A percentile compares a stretch with the other conserved stretches of the same genome.
Evolutionary conservation across 1,284 basidiomycete genomes (phyloP).

Genomic region (Puccinia hordei): DNA sequence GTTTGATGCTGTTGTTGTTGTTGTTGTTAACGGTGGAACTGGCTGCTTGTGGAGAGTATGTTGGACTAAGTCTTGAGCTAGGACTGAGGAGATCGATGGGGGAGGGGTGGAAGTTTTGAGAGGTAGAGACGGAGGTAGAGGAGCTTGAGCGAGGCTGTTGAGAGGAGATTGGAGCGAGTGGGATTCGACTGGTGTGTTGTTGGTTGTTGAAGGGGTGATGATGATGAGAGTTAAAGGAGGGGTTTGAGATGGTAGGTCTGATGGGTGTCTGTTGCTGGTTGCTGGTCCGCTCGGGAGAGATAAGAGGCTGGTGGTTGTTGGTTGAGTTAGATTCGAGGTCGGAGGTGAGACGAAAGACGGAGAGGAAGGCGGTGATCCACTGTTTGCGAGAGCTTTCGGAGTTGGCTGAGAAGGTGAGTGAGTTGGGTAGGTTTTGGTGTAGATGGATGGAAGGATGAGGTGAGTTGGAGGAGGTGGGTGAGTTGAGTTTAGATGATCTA

Average conservation of each 20-base stretch:
- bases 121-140: not conserved
- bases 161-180: conserved; percentile 14
- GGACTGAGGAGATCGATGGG: not conserved
- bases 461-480: not conserved
- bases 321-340: conserved; percentile 14
- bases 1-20: too few relatives aligned
- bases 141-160: not conserved
- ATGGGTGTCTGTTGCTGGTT: conserved; percentile 16
- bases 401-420: conserved; percentile 8
- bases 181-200: conserved; percentile 24
- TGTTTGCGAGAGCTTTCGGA: conserved; percentile 19
- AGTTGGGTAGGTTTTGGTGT: conserved; percentile 5
- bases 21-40: too few relatives aligned
- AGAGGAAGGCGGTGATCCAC: not conserved
- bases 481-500: conserved; percentile 14
- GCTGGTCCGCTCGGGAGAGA: not conserved
- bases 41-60: not conserved
- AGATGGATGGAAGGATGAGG: conserved; percentile 14
- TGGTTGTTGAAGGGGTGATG: not conserved
- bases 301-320: not conserved
- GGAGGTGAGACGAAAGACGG: conserved; percentile 11
- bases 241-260: not conserved
- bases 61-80: not conserved
- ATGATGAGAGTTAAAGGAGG: not conserved
- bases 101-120: not conserved